Base-by-base conservation (phyloP, 176 grass and related monocot genomes). In the Dactylis glomerata region DNA sequence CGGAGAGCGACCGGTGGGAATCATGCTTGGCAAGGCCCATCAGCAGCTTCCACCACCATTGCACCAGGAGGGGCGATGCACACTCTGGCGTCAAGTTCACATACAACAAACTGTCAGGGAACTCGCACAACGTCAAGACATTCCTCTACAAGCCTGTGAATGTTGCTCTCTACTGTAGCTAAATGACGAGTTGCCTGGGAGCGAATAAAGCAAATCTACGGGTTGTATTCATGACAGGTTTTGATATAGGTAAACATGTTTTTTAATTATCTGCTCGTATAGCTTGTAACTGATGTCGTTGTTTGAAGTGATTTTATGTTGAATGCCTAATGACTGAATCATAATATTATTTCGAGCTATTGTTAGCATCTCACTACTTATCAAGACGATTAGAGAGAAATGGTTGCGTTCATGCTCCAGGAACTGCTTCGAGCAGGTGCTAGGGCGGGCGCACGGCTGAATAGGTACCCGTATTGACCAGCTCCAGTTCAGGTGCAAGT, bases 21-120 rank as follows among this genome's bases (percentile, higher is more conserved):
- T 98, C 96, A 3, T 98, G 96, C 69, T 76, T 98, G 69, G 96
- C 96, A 38, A 94, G 96, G 34, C 93, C 96, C 30, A 95, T 98
- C 81, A 95, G 88, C 45, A 98, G 93, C 83, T 95, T 93, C 74
- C 91, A 91, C 34, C 89, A 92, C 32, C 89, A 87, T 32, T 98
- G 93, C 81, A 85, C 86, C 33, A 87, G 62, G 77, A 91, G 93
- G 78, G 96, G 91, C 26, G 93, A 98, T 49, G 80, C 86, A 20
- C 93, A 98, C 82, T 92, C 93, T 0, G 96, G 93, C 26, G 86
- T 98, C 40, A 98, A 98, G 81, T 98, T 98, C 81, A 86, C 82
- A 51, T 98, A 98, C 76, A 98, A 85, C 57, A 85, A 83, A 36
- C 28, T 81, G 4, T 95, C 96, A 20, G 96, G 96, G 66, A 80